phyloP scores from a whole-genome alignment of 1,284 basidiomycete genomes.

The Sporisorium sorghi region DNA sequence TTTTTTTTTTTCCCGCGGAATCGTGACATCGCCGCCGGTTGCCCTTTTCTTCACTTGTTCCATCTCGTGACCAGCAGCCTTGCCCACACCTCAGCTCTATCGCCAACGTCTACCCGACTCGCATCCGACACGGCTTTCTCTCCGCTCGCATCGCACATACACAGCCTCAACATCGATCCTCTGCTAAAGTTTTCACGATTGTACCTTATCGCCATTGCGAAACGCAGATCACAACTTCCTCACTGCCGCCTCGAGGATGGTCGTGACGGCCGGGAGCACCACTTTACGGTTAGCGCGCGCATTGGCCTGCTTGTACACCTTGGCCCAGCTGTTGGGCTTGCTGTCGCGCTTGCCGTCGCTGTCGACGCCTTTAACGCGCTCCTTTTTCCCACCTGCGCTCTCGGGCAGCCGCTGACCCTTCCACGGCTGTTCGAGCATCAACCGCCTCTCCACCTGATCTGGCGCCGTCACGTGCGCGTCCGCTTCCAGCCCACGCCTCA shows the following conservation, averaged over 20 bases:
- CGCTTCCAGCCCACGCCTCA: constrained; percentile 36
- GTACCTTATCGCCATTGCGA: too few relatives aligned
- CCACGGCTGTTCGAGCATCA: constrained; percentile 56
- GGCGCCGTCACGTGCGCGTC: constrained; percentile 29
- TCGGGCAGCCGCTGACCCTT: constrained; percentile 52
- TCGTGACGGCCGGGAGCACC: constrained; percentile 56
- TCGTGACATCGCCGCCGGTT: too few relatives aligned
- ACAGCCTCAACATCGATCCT: neutral
- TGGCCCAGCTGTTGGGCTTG: constrained; percentile 30
- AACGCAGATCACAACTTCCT: constrained; percentile 27
- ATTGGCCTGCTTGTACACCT: constrained; percentile 61
- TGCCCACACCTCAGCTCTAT: neutral
- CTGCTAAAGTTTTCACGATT: too few relatives aligned
- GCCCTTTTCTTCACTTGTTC: too few relatives aligned
- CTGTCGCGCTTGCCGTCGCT: constrained; percentile 28
- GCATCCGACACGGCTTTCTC: constrained; percentile 1
- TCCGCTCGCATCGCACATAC: neutral
- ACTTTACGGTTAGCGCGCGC: constrained; percentile 64
- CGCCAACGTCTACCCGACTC: neutral
- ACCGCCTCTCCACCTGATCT: constrained; percentile 22
- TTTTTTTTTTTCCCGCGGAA: too few relatives aligned
- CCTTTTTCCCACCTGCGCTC: constrained; percentile 49
- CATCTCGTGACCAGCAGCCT: constrained; percentile 1
- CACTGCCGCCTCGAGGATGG: constrained; percentile 36
- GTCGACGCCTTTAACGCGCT: constrained; percentile 51